Evolutionary conservation across 2,329 filamentous ascomycete species (phyloP).

Genomic region (Eurotiales sp.): DNA sequence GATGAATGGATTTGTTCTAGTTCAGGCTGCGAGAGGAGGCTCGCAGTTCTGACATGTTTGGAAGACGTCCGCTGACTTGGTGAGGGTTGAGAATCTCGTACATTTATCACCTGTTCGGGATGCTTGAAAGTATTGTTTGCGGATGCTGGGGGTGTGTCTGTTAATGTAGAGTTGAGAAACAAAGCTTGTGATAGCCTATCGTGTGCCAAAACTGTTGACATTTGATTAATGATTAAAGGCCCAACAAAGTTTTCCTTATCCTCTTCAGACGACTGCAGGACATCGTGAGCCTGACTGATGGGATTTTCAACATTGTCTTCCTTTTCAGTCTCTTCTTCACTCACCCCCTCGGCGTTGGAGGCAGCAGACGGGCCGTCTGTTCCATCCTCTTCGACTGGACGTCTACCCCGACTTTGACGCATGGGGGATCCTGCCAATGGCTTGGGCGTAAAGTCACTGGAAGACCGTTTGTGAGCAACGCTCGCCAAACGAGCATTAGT

Average conservation of each 20-base stretch:
- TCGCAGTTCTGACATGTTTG: constrained; percentile 8
- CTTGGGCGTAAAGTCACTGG: neutral
- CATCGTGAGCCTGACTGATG: constrained; percentile 26
- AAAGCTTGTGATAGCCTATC: constrained; percentile 37
- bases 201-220: constrained; percentile 32
- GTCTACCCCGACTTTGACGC: constrained; percentile 6
- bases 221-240: constrained; percentile 23
- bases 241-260: constrained; percentile 46
- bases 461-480: neutral
- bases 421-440: neutral
- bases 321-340: constrained; percentile 47
- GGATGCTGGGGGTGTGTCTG: constrained; percentile 6
- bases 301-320: constrained; percentile 36
- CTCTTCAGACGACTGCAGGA: constrained; percentile 35
- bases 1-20: constrained; percentile 11
- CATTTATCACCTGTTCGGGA: constrained; percentile 32
- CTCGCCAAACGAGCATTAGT: constrained; percentile 29
- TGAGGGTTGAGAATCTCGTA: constrained; percentile 37
- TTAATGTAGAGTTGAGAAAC: constrained; percentile 22
- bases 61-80: constrained; percentile 17
- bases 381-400: constrained; percentile 16
- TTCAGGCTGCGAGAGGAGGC: constrained; percentile 7
- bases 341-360: constrained; percentile 24
- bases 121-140: constrained; percentile 7
- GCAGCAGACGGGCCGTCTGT: constrained; percentile 19